phyloP scores from a whole-genome alignment of 2,329 filamentous ascomycete species.

The Coleophoma cylindrospora region DNA sequence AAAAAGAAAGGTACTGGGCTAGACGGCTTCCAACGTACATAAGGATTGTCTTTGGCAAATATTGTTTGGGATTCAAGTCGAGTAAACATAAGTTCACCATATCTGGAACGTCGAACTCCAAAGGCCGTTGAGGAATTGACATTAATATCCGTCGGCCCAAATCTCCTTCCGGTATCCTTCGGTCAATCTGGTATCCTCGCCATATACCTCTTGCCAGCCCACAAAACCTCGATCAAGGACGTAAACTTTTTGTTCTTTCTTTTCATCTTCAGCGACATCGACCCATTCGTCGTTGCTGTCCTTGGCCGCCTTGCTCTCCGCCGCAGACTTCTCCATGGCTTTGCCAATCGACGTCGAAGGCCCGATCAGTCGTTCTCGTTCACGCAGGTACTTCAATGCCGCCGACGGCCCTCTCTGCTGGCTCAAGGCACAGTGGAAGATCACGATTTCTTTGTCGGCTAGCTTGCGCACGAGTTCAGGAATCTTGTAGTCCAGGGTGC shows the following conservation, averaged over 20 bases:
- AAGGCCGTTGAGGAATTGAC: no score
- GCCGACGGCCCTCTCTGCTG: conserved; percentile 87
- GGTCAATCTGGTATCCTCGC: conserved; percentile 73
- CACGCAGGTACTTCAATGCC: conserved; percentile 73
- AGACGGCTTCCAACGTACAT: no score
- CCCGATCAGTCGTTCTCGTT: conserved; percentile 49
- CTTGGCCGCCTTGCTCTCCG: conserved; percentile 26
- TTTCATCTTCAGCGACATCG: conserved; percentile 17
- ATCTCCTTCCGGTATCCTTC: conserved; percentile 81
- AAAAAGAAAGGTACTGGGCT: no score
- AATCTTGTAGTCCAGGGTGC: conserved; percentile 68
- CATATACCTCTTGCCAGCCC: conserved; percentile 83
- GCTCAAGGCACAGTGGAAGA: conserved; percentile 92
- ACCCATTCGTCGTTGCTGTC: conserved; percentile 24
- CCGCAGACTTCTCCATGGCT: conserved; percentile 13
- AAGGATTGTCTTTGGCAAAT: no score
- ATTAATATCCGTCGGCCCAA: conserved; percentile 48
- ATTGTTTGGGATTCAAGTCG: no score
- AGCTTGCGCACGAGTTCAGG: conserved; percentile 79
- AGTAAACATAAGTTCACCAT: no score
- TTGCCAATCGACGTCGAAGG: conserved; percentile 12
- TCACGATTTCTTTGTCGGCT: conserved; percentile 71
- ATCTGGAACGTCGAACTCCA: no score
- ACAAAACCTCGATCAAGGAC: conserved; percentile 82
- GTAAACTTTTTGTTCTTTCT: conserved; percentile 63